These are phyloP conservation scores for Samsoniella hepiali DNA, from an alignment of 2,329 filamentous ascomycete species.

Conservation along the genomic window DNA sequence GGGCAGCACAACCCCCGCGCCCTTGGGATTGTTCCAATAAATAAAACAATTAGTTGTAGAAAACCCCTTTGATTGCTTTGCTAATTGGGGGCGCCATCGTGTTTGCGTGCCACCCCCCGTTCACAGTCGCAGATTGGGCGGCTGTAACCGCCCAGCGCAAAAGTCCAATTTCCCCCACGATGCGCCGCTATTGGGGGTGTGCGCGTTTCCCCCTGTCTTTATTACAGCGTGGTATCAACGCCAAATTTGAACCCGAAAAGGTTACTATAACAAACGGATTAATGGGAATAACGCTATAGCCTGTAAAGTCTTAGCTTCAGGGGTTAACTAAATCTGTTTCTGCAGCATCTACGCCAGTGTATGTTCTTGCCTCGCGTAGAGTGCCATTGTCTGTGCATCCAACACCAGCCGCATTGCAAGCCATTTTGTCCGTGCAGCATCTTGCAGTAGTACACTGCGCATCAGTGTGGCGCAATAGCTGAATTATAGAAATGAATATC, in stretches of 20 bases:
- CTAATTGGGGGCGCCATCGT: not conserved
- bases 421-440: not conserved
- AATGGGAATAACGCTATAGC: not conserved
- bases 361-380: not conserved
- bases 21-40: too few species aligned
- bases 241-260: not conserved
- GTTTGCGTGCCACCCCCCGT: not conserved
- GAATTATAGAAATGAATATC: too few species aligned
- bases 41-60: too few species aligned
- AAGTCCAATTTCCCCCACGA: slow-evolving; percentile 2
- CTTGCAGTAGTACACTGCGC: not conserved
- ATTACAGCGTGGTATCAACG: slow-evolving; percentile 1
- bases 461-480: too few species aligned
- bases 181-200: not conserved
- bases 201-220: not conserved
- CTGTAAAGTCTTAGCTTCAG: not conserved
- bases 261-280: not conserved
- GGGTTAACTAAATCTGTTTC: not conserved
- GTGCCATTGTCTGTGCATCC: not conserved
- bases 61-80: not conserved
- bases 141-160: not conserved
- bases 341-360: not conserved
- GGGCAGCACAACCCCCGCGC: too few species aligned
- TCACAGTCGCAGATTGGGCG: not conserved
- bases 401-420: too few species aligned